phyloP scores from a whole-genome alignment of 495 filamentous ascomycete species.

The Letharia columbiana region DNA sequence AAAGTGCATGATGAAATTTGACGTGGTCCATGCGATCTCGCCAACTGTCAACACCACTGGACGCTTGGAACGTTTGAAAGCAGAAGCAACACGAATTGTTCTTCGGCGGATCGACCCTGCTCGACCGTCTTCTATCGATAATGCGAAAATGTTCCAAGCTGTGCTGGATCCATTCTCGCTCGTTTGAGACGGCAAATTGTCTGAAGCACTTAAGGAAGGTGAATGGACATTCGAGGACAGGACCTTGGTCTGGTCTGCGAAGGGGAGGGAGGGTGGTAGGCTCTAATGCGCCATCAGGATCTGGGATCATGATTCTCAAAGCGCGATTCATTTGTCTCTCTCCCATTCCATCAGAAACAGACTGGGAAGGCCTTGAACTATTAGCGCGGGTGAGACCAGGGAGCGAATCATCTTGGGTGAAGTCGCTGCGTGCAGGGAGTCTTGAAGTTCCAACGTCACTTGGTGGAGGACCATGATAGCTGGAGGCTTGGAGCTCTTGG shows the following conservation, averaged over 20 bases:
- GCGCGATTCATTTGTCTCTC: neutral
- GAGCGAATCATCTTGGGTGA: constrained; percentile 12
- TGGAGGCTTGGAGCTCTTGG: constrained; percentile 24
- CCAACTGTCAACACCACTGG: constrained; percentile 13
- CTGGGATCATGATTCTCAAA: neutral
- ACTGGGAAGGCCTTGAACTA: neutral
- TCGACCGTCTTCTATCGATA: neutral
- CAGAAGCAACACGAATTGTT: constrained; percentile 22
- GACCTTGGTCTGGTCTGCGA: neutral
- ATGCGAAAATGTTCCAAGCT: constrained; percentile 17
- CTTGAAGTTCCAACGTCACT: constrained; percentile 10
- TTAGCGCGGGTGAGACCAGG: constrained; percentile 23
- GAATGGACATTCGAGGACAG: constrained; percentile 21
- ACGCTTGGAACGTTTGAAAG: constrained; percentile 5
- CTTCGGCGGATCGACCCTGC: constrained; percentile 14
- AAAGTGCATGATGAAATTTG: constrained; percentile 15
- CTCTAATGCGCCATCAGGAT: constrained; percentile 2
- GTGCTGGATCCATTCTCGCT: constrained; percentile 18
- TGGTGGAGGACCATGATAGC: constrained; percentile 25
- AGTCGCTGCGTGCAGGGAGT: constrained; percentile 11
- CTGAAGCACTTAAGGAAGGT: constrained; percentile 9
- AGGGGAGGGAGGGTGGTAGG: constrained; percentile 1
- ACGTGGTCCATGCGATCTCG: constrained; percentile 21
- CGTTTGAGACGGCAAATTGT: constrained; percentile 5
- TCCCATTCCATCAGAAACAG: constrained; percentile 2